Evolutionary conservation across 306 rosid species (phyloP).

Genomic region (Cucumis hystrix): DNA sequence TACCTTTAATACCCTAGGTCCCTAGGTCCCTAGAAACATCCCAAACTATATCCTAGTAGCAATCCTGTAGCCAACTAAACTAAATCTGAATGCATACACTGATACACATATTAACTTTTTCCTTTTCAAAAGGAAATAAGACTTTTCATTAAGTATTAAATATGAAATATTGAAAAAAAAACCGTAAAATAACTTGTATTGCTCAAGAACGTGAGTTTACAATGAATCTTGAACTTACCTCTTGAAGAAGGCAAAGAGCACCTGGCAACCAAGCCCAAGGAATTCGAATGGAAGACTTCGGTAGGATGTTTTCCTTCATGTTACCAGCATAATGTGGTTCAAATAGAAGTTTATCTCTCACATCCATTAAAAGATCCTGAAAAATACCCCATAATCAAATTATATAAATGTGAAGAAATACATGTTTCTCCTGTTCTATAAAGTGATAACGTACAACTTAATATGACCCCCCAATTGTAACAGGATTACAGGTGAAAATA

Average conservation of each 20-base stretch:
- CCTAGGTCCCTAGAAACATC: not conserved
- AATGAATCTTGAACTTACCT: slow-evolving; percentile 33
- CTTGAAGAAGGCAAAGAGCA: slow-evolving; percentile 95
- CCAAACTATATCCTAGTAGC: not conserved
- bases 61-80: not conserved
- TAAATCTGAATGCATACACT: not conserved
- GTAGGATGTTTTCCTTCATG: slow-evolving; percentile 65
- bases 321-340: slow-evolving; percentile 92
- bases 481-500: not conserved
- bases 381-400: slow-evolving; percentile 9
- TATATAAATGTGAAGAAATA: not conserved
- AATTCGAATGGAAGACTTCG: slow-evolving; percentile 62
- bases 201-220: not conserved
- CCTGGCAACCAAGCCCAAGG: slow-evolving; percentile 91
- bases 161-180: not conserved
- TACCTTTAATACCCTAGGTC: not conserved
- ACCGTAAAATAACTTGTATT: not conserved
- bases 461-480: not conserved
- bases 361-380: slow-evolving; percentile 83
- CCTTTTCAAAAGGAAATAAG: not conserved
- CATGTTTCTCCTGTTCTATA: not conserved
- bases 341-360: slow-evolving; percentile 93
- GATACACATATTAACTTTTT: not conserved
- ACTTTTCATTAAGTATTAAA: not conserved
- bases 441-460: not conserved